Evolutionary conservation across 2,329 filamentous ascomycete genomes (phyloP), one percentile per base, ranked within the genome.

Genomic region (Colletotrichum sublineola): DNA sequence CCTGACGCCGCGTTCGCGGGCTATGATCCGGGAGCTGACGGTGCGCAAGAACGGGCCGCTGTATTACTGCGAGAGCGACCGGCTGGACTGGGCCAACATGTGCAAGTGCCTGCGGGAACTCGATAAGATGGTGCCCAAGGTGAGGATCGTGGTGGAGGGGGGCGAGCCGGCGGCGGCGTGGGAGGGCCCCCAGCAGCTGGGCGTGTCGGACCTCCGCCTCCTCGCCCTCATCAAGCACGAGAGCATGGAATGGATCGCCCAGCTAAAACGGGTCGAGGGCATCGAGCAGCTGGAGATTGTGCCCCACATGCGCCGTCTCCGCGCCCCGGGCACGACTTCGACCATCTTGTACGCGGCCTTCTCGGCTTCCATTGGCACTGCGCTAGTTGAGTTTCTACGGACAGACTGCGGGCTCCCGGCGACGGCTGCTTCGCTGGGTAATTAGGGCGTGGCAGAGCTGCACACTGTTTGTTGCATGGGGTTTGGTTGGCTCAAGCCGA

Each of bases 311-410:
- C 86, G 88, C 74, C 84, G 86, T 74, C 87, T 88, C 78, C 85
- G 87, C 2, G 80, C 83, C 36, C 86, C 87, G 1, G 83, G 84
- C 67, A 88, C 86, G 24, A 85, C 86, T 68, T 85, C 84, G 56
- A 87, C 90, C 85, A 83, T 87, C 4, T 84, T 89, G 73, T 90
- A 88, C 77, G 86, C 89, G 2, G 86, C 88, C 33, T 89, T 92
- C 74, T 91, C 89, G 40, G 85, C 85, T 44, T 91, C 89, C 66
- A 86, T 92, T 24, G 87, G 90, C 74, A 84, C 80, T 8, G 86
- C 86, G 3, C 86, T 91, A 78, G 81, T 83, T 50, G 86, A 88
- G 70, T 91, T 86, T 78, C 77, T 91, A 73, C 75, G 77, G 48
- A 73, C 76, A 38, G 78, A 81, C 31, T 74, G 64, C 38, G 44